Evolutionary conservation across 2,329 filamentous ascomycete species (phyloP), one percentile per base, ranked within the genome.

Genomic region (Fusarium acutatum): DNA sequence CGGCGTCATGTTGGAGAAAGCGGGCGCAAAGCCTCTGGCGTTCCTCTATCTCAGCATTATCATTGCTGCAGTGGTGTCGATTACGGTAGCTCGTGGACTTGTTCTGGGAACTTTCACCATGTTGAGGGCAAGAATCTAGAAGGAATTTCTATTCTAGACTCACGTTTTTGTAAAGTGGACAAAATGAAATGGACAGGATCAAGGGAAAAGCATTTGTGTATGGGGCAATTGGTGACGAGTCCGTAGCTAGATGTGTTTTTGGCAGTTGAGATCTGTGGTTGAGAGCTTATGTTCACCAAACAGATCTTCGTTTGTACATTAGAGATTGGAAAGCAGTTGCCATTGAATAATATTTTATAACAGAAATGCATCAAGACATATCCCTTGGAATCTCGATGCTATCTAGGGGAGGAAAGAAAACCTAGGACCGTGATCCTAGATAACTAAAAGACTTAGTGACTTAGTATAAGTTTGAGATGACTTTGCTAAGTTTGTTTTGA

Each of bases 21-120:
- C 84, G 14, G 84, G 84, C 0, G 81, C 84, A 1, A 78, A 80
- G 64, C 76, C 81, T 5, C 77, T 87, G 30, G 82, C 85, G 30
- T 84, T 82, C 5, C 83, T 87, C 38, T 86, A 84, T 69, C 80
- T 84, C 7, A 84, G 78, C 0, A 75, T 86, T 4, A 62, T 86
- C 18, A 64, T 82, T 17, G 49, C 82, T 5, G 82, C 82, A 1
- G 69, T 71, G 4, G 40, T 80, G 7, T 76, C 67, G 12, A 77
- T 78, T 14, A 60, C 71, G 14, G 67, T 77, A 7, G 78, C 72
- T 5, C 64, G 79, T 13, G 57, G 68, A 18, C 18, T 76, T 5
- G 24, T 76, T 1, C 24, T 75, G 5, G 62, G 67, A 13, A 65
- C 47, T 17, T 71, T 61, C n/a, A 50, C 32, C 24, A 50, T 8